Evolutionary conservation across 2,329 filamentous ascomycete genomes (phyloP), one percentile per base, ranked within the genome.

Genomic region (Epichloe typhina): DNA sequence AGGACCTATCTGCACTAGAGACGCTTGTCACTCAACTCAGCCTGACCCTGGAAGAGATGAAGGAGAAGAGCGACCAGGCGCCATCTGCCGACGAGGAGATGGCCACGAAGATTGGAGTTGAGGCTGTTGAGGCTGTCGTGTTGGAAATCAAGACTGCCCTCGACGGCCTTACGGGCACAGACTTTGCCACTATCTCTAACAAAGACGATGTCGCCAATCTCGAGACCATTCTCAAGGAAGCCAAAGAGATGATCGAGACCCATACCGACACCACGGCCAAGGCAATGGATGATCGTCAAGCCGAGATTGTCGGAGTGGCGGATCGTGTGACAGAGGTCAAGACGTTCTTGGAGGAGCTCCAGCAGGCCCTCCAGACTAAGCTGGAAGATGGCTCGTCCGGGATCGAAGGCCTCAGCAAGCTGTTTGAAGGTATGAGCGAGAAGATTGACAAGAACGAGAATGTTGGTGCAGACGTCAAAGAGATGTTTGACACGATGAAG

Each of bases 141-240:
- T 79, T 86, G n/a, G 89, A 95, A 55, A 83, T 94, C 66, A 95
- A 94, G 68, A 73, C 77, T 4, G 80, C 84, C 31, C 73, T 96
- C 8, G 84, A 89, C 43, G 81, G 85, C 50, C 77, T 93, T 60
- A 74, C 81, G 36, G 74, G 84, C 50, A 80, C 84, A 1, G 83
- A 93, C 59, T 72, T 86, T 5, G 83, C 83, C 2, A 73, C 76
- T 1, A 68, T 95, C 3, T 80, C 88, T 1, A 82, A 80, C 5
- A 94, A 89, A 64, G 82, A 87, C 2, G 88, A 95, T 57, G 64
- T 94, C 1, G 53, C 58, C 23, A 57, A 79, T 45, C 70, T 90
- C n/a, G 77, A 81, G 49, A 77, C 79, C 41, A 74, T 85, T 54
- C 72, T 93, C 56, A 83, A 79, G 55, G 83, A 87, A 44, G 81